These are phyloP conservation scores for Salix exigua DNA, from an alignment of 345 rosid genomes.

Conservation along the genomic window DNA sequence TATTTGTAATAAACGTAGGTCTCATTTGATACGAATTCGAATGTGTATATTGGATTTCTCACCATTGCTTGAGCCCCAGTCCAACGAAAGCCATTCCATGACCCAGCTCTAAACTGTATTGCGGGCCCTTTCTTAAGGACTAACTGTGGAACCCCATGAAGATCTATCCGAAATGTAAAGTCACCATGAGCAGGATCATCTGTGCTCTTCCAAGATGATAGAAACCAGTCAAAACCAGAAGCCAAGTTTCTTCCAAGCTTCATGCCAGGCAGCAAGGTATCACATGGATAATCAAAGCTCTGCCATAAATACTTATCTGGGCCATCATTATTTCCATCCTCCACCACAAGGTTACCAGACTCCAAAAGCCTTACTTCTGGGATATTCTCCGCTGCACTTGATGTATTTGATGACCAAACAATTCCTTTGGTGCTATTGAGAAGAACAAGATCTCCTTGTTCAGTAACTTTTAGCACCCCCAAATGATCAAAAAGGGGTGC, in stretches of 20 bases:
- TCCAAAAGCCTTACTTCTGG: constrained; percentile 17
- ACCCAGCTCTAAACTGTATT: background rate
- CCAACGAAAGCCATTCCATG: constrained; percentile 16
- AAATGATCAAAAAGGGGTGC: constrained; percentile 7
- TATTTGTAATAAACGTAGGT: background rate
- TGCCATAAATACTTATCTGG: constrained; percentile 10
- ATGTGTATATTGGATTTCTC: background rate
- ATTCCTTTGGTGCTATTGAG: background rate
- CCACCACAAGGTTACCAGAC: constrained; percentile 24
- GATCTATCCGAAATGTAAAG: background rate
- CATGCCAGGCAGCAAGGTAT: constrained; percentile 20
- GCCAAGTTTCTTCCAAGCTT: constrained; percentile 5
- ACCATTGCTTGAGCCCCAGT: background rate
- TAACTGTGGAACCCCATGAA: constrained; percentile 12
- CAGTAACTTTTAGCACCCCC: background rate
- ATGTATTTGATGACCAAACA: constrained; percentile 22
- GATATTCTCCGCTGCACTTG: background rate
- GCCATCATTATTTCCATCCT: background rate
- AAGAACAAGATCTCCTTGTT: constrained; percentile 22
- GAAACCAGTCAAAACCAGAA: background rate
- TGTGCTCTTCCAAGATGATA: constrained; percentile 5
- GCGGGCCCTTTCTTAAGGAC: background rate
- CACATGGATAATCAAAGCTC: constrained; percentile 21
- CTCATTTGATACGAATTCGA: constrained; percentile 7
- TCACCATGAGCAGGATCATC: constrained; percentile 20